These are phyloP conservation scores for Alternaria gaisen DNA, from an alignment of 2,329 filamentous ascomycete genomes.

Conservation along the genomic window DNA sequence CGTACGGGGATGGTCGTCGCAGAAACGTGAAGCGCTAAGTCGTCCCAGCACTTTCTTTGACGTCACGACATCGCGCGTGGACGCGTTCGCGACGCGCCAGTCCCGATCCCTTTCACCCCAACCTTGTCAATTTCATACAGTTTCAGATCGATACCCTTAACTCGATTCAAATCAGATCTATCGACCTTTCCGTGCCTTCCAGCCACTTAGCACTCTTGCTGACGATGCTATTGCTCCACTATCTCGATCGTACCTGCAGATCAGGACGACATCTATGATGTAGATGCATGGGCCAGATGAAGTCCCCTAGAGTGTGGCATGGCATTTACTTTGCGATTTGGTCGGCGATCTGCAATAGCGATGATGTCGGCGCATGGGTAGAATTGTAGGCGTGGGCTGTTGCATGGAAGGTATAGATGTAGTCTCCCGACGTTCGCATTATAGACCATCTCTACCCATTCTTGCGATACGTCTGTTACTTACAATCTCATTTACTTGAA, in stretches of 20 bases:
- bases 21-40: slow-evolving; percentile 4
- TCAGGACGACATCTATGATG: slow-evolving; percentile 24
- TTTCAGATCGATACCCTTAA: slow-evolving; percentile 10
- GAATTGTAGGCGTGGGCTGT: not conserved
- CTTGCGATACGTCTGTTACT: not conserved
- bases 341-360: slow-evolving; percentile 1
- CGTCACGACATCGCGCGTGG: slow-evolving; percentile 13
- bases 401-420: slow-evolving; percentile 3
- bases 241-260: slow-evolving; percentile 22
- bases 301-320: slow-evolving; percentile 14
- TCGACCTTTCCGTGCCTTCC: not conserved
- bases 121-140: slow-evolving; percentile 5
- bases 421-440: not conserved
- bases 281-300: slow-evolving; percentile 14
- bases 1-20: not conserved
- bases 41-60: not conserved
- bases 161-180: not conserved
- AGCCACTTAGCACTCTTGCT: slow-evolving; percentile 3
- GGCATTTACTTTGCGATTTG: slow-evolving; percentile 5
- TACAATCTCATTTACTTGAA: not conserved
- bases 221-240: not conserved
- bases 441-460: not conserved
- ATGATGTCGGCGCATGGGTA: slow-evolving; percentile 16
- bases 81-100: slow-evolving; percentile 7
- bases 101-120: slow-evolving; percentile 1